Conservation (phyloP, 179 eudicot species). For the Corrigiola litoralis region DNA sequence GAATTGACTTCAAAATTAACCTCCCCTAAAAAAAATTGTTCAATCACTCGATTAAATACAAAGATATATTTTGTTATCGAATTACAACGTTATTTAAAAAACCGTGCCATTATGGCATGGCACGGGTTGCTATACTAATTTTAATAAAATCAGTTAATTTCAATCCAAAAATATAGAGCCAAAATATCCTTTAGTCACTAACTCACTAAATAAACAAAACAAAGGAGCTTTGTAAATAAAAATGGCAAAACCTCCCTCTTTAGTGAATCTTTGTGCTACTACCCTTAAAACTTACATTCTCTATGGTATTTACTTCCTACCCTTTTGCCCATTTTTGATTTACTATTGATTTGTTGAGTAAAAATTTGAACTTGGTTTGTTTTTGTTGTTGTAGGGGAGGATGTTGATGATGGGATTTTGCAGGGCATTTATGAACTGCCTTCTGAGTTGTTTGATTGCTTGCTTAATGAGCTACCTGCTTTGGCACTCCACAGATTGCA, state of each 20-base stretch:
- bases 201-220: too few relatives aligned
- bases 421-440: slow-evolving; percentile 55
- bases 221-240: too few relatives aligned
- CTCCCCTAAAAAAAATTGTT: too few relatives aligned
- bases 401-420: slow-evolving; percentile 28
- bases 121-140: too few relatives aligned
- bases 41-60: too few relatives aligned
- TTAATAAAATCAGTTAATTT: too few relatives aligned
- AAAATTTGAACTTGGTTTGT: not conserved
- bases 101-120: too few relatives aligned
- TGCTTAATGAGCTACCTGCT: slow-evolving; percentile 59
- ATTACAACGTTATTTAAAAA: too few relatives aligned
- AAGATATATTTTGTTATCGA: too few relatives aligned
- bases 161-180: too few relatives aligned
- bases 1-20: too few relatives aligned
- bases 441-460: slow-evolving; percentile 58
- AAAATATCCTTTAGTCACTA: too few relatives aligned
- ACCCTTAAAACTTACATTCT: slow-evolving; percentile 42
- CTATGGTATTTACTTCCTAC: slow-evolving; percentile 31
- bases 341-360: not conserved
- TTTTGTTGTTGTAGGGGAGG: slow-evolving; percentile 20
- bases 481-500: slow-evolving; percentile 64
- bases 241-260: slow-evolving; percentile 56
- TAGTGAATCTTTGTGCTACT: slow-evolving; percentile 42
- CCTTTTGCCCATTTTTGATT: not conserved